Conservation (phyloP, 1,284 basidiomycete species). For the Neonothopanus nambi region DNA sequence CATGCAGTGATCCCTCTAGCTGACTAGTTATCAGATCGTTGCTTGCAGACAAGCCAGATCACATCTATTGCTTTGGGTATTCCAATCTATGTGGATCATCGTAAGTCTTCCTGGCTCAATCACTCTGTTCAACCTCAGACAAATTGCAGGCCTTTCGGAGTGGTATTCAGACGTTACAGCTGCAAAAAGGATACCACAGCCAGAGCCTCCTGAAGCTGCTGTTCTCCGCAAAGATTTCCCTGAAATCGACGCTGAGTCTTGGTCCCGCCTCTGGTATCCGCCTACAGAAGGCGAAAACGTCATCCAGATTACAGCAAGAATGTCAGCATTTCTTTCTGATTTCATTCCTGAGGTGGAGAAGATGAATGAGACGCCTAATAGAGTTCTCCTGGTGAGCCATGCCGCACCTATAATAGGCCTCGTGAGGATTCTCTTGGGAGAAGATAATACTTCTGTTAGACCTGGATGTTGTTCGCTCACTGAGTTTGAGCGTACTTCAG, state of each 20-base stretch:
- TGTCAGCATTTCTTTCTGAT: constrained; percentile 48
- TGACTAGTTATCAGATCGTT: constrained; percentile 59
- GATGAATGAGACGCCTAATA: constrained; percentile 40
- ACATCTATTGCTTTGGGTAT: constrained; percentile 58
- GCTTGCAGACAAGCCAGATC: constrained; percentile 76
- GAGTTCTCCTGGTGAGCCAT: constrained; percentile 72
- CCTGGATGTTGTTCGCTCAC: constrained; percentile 74
- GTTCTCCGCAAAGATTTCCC: constrained; percentile 54
- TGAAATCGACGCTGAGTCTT: constrained; percentile 55
- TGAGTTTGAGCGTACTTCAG: constrained; percentile 41
- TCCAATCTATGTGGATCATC: constrained; percentile 76
- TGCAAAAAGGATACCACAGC: constrained; percentile 67
- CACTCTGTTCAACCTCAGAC: background rate
- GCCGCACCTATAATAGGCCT: constrained; percentile 80
- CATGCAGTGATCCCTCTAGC: background rate
- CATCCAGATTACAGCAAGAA: constrained; percentile 61
- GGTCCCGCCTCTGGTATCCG: constrained; percentile 68
- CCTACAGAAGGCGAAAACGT: constrained; percentile 73
- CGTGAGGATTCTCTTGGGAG: constrained; percentile 57
- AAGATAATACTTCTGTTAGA: constrained; percentile 49
- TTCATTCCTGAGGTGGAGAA: constrained; percentile 52
- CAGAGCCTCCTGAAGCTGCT: constrained; percentile 51
- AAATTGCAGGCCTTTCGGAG: constrained; percentile 67
- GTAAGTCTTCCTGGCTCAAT: constrained; percentile 34
- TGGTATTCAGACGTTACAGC: constrained; percentile 79